Percentiles rank a stretch among this genome's conserved stretches.
Conservation (phyloP, 371 early-diverging fungal genomes). For the Batkoa obscura region DNA sequence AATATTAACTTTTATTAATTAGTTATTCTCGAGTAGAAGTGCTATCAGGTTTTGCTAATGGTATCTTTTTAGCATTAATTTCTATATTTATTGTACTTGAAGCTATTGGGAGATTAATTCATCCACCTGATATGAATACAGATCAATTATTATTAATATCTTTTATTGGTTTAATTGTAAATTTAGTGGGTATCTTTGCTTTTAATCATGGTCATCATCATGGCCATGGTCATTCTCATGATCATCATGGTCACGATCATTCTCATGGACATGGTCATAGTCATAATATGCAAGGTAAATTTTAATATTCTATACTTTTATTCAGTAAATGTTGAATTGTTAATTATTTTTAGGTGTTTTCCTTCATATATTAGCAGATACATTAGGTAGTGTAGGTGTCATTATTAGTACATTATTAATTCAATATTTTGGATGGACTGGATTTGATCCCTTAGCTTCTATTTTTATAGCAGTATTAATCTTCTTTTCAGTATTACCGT, state of each 20-base stretch:
- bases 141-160: conserved; percentile 68
- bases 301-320: conserved; percentile 6
- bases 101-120: conserved; percentile 62
- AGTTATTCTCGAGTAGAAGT: conserved; percentile 79
- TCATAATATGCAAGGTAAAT: conserved; percentile 16
- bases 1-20: conserved; percentile 12
- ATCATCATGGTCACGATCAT: conserved; percentile 23
- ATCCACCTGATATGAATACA: conserved; percentile 75
- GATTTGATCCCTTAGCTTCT: conserved; percentile 89
- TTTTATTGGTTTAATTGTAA: conserved; percentile 77
- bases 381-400: conserved; percentile 88
- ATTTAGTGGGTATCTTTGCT: conserved; percentile 78
- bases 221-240: conserved; percentile 30
- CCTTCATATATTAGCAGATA: conserved; percentile 87
- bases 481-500: conserved; percentile 63
- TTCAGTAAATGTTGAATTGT: background rate
- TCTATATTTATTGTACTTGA: conserved; percentile 76
- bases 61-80: conserved; percentile 70
- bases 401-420: conserved; percentile 83
- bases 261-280: conserved; percentile 37
- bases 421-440: conserved; percentile 77
- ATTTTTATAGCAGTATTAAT: conserved; percentile 77
- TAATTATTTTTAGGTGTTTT: conserved; percentile 47
- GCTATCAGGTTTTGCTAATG: conserved; percentile 79
- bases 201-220: conserved; percentile 71